A percentile compares a stretch with the other conserved stretches of the same genome.
Evolutionary conservation across 2,329 filamentous ascomycete genomes (phyloP).

Genomic region (Hansfordia pulvinata): DNA sequence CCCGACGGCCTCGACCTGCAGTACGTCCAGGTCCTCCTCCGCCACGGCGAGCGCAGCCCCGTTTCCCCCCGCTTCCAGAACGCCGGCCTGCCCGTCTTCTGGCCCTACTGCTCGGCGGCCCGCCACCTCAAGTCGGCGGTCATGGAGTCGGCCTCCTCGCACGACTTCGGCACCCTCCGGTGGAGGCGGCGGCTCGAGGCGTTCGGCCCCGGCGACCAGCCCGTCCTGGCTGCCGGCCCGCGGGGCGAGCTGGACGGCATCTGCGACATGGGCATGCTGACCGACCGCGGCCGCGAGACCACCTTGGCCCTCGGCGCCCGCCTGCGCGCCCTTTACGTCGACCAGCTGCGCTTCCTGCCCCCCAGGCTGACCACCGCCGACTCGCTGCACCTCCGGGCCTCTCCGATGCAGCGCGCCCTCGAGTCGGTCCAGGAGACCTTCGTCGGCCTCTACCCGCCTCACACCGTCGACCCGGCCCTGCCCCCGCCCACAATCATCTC

Average conservation of each 20-base stretch:
- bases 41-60: constrained; percentile 72
- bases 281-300: constrained; percentile 59
- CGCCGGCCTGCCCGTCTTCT: constrained; percentile 52
- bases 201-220: constrained; percentile 58
- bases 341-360: constrained; percentile 62
- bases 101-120: constrained; percentile 82
- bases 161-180: constrained; percentile 31
- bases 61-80: constrained; percentile 83
- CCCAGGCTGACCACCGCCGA: constrained; percentile 33
- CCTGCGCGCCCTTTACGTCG: constrained; percentile 58
- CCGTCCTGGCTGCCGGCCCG: constrained; percentile 55
- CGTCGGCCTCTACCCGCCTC: constrained; percentile 56
- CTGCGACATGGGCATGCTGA: constrained; percentile 68
- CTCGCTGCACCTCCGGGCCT: constrained; percentile 60
- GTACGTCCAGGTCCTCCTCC: constrained; percentile 76
- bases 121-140: constrained; percentile 48
- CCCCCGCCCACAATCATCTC: constrained; percentile 52
- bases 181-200: constrained; percentile 70
- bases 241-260: constrained; percentile 61
- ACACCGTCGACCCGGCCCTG: constrained; percentile 29
- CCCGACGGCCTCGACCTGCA: constrained; percentile 69
- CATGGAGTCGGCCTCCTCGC: constrained; percentile 25
- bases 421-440: constrained; percentile 69
- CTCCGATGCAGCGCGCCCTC: constrained; percentile 60
- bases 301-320: constrained; percentile 57